Base-by-base conservation (phyloP, 345 rosid genomes). In the Corchorus capsularis region DNA sequence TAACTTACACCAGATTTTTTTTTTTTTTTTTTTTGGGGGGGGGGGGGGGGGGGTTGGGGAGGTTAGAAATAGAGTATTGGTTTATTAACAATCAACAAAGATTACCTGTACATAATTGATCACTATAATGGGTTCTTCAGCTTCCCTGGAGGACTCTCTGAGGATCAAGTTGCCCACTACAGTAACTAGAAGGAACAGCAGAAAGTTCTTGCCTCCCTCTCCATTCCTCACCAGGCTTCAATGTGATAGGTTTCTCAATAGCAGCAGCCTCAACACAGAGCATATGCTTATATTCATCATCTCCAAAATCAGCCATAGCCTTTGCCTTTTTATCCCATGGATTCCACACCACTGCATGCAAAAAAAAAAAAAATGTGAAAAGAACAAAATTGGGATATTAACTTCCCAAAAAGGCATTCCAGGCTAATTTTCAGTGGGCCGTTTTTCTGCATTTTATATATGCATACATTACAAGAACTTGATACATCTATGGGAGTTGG, bases 121-220 rank as follows among this genome's bases (percentile, higher is more conserved):
- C 68, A 50, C 52, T 2, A 27, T 27, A 49, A 65, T 41, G 65
- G 50, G 69, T 70, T 80, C 35, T 79, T 85, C 72, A 87, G 85
- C 87, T 80, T 81, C 89, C 77, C 39, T 75, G 83, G 32, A 93
- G 91, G 78, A 89, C 96, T 83, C 75, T 90, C 84, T 79, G 82
- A n/a, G 99, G 98, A 79, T 96, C 98, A 77, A 96, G 98, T 76
- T 93, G 98, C 45, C 99, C 97, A 62, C 99, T 93, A 71, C 97
- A 89, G 83, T 92, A 96, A 81, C 97, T 93, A 53, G 98, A 93
- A 55, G 97, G 97, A 76, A 93, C 98, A 59, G 93, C 89, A 46
- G 94, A 93, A 56, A 96, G 90, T 69, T 96, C 97, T 81, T 85
- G 91, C 77, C 94, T 91, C 77, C 99, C 98, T 81, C 70, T 96